phyloP scores from a whole-genome alignment of 2,329 filamentous ascomycete species.

The Rhexocercosporidium sp. region DNA sequence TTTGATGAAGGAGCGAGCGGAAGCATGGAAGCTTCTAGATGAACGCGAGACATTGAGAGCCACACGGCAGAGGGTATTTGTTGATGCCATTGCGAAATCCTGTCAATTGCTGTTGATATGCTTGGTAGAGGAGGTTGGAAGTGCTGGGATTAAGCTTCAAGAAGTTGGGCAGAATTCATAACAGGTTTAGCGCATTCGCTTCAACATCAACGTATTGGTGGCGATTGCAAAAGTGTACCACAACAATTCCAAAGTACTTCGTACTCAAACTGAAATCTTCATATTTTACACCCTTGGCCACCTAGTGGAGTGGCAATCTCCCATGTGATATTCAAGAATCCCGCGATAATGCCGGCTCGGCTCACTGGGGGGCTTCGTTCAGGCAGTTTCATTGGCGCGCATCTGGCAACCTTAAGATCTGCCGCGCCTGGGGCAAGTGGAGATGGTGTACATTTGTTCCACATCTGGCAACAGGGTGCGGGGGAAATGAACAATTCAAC shows the following conservation, averaged over 20 bases:
- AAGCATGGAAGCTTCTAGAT: constrained; percentile 63
- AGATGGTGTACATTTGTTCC: constrained; percentile 19
- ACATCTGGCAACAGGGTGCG: constrained; percentile 9
- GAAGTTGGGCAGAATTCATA: neutral
- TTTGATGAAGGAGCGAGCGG: constrained; percentile 67
- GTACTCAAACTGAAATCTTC: neutral
- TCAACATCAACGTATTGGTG: neutral
- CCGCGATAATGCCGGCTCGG: neutral
- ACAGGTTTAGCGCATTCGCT: constrained; percentile 4
- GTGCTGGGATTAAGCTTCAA: constrained; percentile 1
- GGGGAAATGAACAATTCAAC: constrained; percentile 1
- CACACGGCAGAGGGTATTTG: constrained; percentile 30
- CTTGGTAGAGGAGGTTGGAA: constrained; percentile 8
- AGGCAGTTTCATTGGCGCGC: constrained; percentile 26
- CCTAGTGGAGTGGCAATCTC: neutral
- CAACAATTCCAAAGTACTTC: neutral
- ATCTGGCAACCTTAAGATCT: constrained; percentile 11
- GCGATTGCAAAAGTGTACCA: neutral
- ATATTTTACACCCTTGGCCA: neutral
- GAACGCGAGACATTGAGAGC: constrained; percentile 24
- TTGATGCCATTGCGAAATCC: constrained; percentile 35
- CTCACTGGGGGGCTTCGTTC: constrained; percentile 8
- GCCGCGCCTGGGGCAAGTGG: constrained; percentile 7
- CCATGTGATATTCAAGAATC: too few species aligned
- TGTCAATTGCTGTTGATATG: constrained; percentile 1